Evolutionary conservation across 1,284 basidiomycete genomes (phyloP).

Genomic region (Cyathus olla): DNA sequence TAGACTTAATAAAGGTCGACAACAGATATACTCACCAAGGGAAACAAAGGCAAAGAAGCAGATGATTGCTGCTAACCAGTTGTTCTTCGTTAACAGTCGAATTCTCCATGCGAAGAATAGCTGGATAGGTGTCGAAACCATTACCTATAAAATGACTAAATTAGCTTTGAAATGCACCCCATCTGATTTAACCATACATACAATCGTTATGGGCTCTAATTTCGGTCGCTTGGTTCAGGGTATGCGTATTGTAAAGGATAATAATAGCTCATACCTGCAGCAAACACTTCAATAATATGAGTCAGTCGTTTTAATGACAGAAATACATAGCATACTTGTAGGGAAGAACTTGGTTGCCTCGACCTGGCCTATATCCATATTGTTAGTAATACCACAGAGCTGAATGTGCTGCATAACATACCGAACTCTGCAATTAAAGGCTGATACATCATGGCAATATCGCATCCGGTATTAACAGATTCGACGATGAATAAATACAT

Average conservation of each 20-base stretch:
- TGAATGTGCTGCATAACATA: constrained; percentile 10
- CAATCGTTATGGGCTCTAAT: constrained; percentile 46
- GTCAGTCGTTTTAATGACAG: neutral
- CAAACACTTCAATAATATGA: constrained; percentile 32
- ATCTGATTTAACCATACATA: constrained; percentile 18
- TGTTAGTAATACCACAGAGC: neutral
- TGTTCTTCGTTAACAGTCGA: constrained; percentile 52
- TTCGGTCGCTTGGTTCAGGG: too few relatives aligned
- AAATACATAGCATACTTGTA: constrained; percentile 33
- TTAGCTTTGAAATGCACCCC: too few relatives aligned
- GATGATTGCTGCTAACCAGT: constrained; percentile 48
- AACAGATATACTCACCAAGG: constrained; percentile 40
- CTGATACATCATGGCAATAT: constrained; percentile 44
- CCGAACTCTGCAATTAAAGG: constrained; percentile 43
- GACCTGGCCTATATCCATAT: constrained; percentile 17
- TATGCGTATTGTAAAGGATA: neutral
- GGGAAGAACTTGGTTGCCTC: constrained; percentile 44
- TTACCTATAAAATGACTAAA: constrained; percentile 46
- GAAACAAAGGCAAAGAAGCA: constrained; percentile 48
- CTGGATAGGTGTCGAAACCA: constrained; percentile 62
- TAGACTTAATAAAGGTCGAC: neutral
- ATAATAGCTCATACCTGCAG: constrained; percentile 36
- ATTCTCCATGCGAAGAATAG: constrained; percentile 66
- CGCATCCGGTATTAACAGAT: constrained; percentile 35
- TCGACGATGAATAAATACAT: constrained; percentile 36